A percentile compares a stretch with the other conserved stretches of the same genome.
Conservation (phyloP, 371 early-diverging fungal genomes). For the Zychaea mexicana region DNA sequence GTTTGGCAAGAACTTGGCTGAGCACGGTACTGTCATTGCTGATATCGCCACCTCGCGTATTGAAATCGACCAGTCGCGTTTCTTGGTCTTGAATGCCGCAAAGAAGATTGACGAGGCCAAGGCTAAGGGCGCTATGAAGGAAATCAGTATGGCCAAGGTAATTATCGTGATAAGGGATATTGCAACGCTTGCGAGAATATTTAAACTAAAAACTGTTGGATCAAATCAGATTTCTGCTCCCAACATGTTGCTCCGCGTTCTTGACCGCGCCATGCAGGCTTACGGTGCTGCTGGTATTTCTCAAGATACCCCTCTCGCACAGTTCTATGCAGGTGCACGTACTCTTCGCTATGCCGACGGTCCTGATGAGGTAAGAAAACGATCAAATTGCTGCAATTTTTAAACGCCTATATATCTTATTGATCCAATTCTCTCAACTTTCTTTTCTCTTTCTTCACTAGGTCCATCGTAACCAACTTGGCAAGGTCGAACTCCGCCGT, state of each 20-base stretch:
- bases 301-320: conserved; percentile 87
- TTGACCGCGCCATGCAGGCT: conserved; percentile 91
- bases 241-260: conserved; percentile 67
- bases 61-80: conserved; percentile 88
- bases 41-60: conserved; percentile 87
- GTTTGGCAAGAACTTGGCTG: conserved; percentile 82
- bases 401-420: too few relatives aligned
- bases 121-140: conserved; percentile 87
- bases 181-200: neutral
- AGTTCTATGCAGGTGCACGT: conserved; percentile 80
- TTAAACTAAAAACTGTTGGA: neutral
- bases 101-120: conserved; percentile 85
- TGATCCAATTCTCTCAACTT: too few relatives aligned
- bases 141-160: conserved; percentile 96
- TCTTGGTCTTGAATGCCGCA: conserved; percentile 90
- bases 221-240: conserved; percentile 67
- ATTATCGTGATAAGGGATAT: neutral
- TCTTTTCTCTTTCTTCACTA: too few relatives aligned
- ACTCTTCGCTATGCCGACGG: conserved; percentile 93
- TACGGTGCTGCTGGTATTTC: conserved; percentile 91
- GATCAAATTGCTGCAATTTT: too few relatives aligned
- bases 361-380: conserved; percentile 45
- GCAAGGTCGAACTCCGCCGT: conserved; percentile 49
- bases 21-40: conserved; percentile 79
- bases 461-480: conserved; percentile 43